These are phyloP conservation scores for Syzygium aromaticum DNA, from an alignment of 345 rosid species.

Conservation along the genomic window DNA sequence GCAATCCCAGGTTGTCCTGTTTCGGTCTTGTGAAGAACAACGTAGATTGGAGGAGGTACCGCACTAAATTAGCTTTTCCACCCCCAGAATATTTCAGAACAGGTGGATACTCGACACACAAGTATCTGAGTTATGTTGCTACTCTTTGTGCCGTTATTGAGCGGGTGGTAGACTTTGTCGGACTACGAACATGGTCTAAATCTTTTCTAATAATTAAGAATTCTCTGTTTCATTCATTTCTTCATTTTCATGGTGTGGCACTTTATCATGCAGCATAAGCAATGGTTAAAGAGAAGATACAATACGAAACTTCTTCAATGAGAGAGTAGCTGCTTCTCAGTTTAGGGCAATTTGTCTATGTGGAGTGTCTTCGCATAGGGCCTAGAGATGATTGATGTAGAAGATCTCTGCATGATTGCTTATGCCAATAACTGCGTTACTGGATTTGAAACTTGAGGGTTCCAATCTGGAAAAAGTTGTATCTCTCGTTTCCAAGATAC, in stretches of 20 bases:
- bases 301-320: neutral
- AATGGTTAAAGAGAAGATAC: neutral
- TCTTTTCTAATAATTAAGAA: neutral
- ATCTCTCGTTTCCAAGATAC: neutral
- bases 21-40: constrained; percentile 49
- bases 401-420: neutral
- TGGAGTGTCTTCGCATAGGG: neutral
- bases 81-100: constrained; percentile 43
- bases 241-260: neutral
- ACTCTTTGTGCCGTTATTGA: neutral
- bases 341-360: neutral
- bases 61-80: constrained; percentile 45
- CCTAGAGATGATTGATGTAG: neutral
- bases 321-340: neutral
- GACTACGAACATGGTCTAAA: neutral
- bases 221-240: neutral
- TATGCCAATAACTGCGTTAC: neutral
- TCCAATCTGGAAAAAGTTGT: neutral
- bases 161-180: neutral
- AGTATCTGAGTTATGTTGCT: neutral
- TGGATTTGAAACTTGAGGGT: neutral
- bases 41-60: constrained; percentile 38
- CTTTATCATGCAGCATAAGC: neutral
- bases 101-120: constrained; percentile 9
- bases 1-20: constrained; percentile 45